Percentiles rank a stretch among this genome's conserved stretches.
phyloP scores from a whole-genome alignment of 495 filamentous ascomycete species.

The Penicillium malachiteum region DNA sequence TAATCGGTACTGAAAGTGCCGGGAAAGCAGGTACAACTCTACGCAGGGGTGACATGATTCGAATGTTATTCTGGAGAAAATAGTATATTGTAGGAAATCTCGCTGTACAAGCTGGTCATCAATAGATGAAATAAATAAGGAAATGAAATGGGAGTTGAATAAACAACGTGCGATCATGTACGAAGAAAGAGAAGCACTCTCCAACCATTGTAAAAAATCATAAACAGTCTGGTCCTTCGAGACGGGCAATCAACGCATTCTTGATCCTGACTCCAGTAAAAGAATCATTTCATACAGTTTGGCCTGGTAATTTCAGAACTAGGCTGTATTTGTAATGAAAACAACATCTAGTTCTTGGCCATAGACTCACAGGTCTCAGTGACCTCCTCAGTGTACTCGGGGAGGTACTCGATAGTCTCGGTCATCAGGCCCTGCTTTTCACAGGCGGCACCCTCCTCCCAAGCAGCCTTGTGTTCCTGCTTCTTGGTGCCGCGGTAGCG shows the following conservation, averaged over 20 bases:
- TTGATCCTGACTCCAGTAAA: not conserved
- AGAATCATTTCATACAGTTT: not conserved
- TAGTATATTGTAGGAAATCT: constrained; percentile 16
- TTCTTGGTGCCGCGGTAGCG: constrained; percentile 38
- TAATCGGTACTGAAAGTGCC: too few relatives aligned
- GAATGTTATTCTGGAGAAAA: not conserved
- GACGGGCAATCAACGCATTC: not conserved
- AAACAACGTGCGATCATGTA: not conserved
- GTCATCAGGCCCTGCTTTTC: constrained; percentile 46
- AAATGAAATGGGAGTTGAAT: not conserved
- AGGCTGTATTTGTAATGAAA: not conserved
- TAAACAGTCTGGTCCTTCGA: not conserved
- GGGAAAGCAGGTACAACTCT: too few relatives aligned
- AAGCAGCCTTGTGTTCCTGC: constrained; percentile 29
- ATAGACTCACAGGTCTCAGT: constrained; percentile 17
- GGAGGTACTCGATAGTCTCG: constrained; percentile 29
- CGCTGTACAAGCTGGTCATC: constrained; percentile 24
- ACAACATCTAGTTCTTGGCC: constrained; percentile 31
- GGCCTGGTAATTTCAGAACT: not conserved
- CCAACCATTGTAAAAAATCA: not conserved
- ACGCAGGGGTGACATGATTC: too few relatives aligned
- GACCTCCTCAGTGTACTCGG: constrained; percentile 34
- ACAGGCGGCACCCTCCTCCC: constrained; percentile 33
- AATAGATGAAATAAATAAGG: constrained; percentile 11
- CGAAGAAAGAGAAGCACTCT: not conserved